Conservation (phyloP, 345 rosid species). For the Syzygium aromaticum region DNA sequence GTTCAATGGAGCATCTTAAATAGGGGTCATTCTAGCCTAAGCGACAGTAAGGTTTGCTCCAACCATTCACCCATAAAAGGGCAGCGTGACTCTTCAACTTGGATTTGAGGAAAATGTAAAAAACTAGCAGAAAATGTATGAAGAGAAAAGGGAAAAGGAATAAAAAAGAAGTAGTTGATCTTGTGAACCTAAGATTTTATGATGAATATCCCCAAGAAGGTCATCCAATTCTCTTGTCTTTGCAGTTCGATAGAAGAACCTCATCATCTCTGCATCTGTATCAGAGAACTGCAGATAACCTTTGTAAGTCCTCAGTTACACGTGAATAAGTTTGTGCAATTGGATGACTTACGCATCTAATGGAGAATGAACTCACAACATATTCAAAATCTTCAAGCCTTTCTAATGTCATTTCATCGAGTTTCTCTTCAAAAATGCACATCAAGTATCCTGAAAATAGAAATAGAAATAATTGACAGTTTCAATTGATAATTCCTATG, state of each 20-base stretch:
- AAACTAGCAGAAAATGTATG: neutral
- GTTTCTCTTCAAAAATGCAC: constrained; percentile 71
- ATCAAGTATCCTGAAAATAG: constrained; percentile 63
- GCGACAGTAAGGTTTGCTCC: neutral
- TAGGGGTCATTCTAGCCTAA: neutral
- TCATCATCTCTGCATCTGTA: constrained; percentile 55
- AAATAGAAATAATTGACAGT: neutral
- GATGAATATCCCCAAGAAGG: constrained; percentile 92
- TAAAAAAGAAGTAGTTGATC: neutral
- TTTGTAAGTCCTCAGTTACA: neutral
- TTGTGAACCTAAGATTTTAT: constrained; percentile 67
- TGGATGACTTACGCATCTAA: neutral
- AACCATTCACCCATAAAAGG: neutral
- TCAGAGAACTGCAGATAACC: constrained; percentile 53
- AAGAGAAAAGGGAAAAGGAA: neutral
- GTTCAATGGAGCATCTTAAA: neutral
- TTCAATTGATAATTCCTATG: neutral
- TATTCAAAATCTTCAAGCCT: constrained; percentile 62
- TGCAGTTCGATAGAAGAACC: constrained; percentile 77
- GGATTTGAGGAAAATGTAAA: neutral
- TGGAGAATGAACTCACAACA: constrained; percentile 34
- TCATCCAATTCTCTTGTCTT: constrained; percentile 84
- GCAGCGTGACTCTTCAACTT: neutral
- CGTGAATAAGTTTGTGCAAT: neutral
- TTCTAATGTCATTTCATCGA: constrained; percentile 43